A percentile compares a stretch with the other conserved stretches of the same genome.
Conservation (phyloP, 2,329 filamentous ascomycete genomes). For the Alternaria rosae region DNA sequence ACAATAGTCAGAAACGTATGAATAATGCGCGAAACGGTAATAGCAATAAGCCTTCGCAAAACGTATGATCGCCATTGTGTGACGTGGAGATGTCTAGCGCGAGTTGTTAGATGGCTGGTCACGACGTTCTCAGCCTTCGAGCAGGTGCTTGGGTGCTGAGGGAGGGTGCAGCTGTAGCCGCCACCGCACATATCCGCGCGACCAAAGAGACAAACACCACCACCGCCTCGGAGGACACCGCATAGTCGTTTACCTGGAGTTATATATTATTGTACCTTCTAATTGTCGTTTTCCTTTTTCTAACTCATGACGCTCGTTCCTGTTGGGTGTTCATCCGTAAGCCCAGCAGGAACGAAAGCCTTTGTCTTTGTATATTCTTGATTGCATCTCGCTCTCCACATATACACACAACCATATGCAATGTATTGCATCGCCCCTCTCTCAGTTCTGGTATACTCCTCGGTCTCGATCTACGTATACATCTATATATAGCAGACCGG, state of each 20-base stretch:
- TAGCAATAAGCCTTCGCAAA: neutral
- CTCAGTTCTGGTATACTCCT: neutral
- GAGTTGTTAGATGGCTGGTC: neutral
- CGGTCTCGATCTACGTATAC: neutral
- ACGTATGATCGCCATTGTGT: neutral
- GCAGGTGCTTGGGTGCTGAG: neutral
- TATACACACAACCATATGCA: neutral
- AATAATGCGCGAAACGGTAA: neutral
- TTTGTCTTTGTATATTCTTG: neutral
- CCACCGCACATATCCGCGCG: neutral
- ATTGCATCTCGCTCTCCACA: neutral
- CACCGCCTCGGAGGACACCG: neutral
- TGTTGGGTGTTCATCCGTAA: neutral
- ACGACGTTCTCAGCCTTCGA: neutral
- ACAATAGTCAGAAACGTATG: neutral
- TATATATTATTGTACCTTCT: neutral
- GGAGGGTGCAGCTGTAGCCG: neutral
- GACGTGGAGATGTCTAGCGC: neutral
- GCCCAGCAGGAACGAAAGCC: neutral
- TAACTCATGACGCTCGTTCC: neutral
- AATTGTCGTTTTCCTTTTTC: rapidly evolving
- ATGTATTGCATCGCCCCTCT: too few relatives aligned
- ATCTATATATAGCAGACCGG: neutral
- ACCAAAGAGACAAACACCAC: neutral
- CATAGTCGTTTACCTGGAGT: neutral